These are phyloP conservation scores for Corynascus novoguineensis DNA, from an alignment of 495 filamentous ascomycete genomes.

Conservation along the genomic window DNA sequence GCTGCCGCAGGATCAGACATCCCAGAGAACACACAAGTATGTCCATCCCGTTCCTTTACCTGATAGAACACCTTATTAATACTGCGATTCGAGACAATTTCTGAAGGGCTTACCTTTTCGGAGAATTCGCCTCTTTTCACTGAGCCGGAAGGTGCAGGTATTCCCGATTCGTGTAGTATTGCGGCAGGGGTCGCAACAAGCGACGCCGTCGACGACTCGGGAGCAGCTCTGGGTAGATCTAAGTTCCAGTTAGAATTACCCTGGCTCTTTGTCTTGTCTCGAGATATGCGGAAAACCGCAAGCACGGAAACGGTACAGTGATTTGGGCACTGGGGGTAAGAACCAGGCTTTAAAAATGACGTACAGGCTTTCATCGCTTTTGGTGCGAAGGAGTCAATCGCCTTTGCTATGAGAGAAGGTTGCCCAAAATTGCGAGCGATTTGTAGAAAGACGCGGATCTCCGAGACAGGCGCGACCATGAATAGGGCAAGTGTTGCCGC, in stretches of 20 bases:
- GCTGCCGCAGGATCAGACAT: constrained; percentile 9
- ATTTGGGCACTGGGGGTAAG: too few relatives aligned
- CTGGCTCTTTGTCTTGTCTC: neutral
- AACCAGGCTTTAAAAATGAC: neutral
- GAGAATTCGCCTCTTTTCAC: constrained; percentile 2
- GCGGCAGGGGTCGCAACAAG: neutral
- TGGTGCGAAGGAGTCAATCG: neutral
- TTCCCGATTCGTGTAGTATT: constrained; percentile 8
- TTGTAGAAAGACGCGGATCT: neutral
- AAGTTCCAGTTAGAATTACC: neutral
- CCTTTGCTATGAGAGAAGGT: neutral
- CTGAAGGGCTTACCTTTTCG: neutral
- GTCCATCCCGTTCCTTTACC: constrained; percentile 12
- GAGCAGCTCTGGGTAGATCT: constrained; percentile 11
- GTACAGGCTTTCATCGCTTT: neutral
- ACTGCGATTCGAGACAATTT: neutral
- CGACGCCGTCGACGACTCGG: neutral
- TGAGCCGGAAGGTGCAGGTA: constrained; percentile 1
- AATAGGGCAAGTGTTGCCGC: constrained; percentile 10
- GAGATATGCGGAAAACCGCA: neutral
- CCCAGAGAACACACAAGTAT: constrained; percentile 14
- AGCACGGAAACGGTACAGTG: neutral
- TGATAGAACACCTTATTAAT: constrained; percentile 1
- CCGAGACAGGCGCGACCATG: constrained; percentile 14
- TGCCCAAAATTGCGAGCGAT: neutral